Percentiles rank a stretch among this genome's conserved stretches.
phyloP scores from a whole-genome alignment of 2,329 filamentous ascomycete species.

The Aspergillus uvarum region DNA sequence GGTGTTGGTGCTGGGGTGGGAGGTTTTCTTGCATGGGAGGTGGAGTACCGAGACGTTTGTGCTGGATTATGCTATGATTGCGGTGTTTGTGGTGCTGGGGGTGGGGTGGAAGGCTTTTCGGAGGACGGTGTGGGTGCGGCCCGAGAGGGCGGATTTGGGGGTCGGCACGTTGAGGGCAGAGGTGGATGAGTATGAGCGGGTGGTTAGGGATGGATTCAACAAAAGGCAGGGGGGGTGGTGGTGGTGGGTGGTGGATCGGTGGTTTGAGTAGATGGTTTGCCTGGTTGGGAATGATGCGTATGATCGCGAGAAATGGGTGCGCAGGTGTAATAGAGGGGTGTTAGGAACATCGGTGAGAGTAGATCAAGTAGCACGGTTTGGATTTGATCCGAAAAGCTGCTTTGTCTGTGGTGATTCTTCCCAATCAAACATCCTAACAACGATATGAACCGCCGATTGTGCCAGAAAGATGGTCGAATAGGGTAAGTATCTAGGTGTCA shows the following conservation, averaged over 20 bases:
- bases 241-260: not conserved
- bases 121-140: conserved; percentile 56
- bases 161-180: conserved; percentile 24
- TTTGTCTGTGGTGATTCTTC: too few relatives aligned
- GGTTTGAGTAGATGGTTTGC: not conserved
- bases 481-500: too few relatives aligned
- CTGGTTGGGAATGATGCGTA: too few relatives aligned
- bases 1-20: conserved; percentile 69
- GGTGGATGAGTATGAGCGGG: conserved; percentile 29
- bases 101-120: conserved; percentile 67
- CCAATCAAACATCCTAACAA: too few relatives aligned
- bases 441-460: too few relatives aligned
- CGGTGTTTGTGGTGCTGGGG: conserved; percentile 65
- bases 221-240: not conserved
- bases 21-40: conserved; percentile 64
- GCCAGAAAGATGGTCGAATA: too few relatives aligned
- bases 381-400: too few relatives aligned
- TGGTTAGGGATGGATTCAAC: not conserved
- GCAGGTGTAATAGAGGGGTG: too few relatives aligned
- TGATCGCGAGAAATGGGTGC: too few relatives aligned
- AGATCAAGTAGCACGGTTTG: too few relatives aligned
- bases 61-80: conserved; percentile 67
- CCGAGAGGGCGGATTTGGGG: conserved; percentile 58
- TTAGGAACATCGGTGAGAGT: too few relatives aligned
- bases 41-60: conserved; percentile 68